These are phyloP conservation scores for Strobilomyces echinocephalus DNA, from an alignment of 768 basidiomycete genomes.

Conservation along the genomic window DNA sequence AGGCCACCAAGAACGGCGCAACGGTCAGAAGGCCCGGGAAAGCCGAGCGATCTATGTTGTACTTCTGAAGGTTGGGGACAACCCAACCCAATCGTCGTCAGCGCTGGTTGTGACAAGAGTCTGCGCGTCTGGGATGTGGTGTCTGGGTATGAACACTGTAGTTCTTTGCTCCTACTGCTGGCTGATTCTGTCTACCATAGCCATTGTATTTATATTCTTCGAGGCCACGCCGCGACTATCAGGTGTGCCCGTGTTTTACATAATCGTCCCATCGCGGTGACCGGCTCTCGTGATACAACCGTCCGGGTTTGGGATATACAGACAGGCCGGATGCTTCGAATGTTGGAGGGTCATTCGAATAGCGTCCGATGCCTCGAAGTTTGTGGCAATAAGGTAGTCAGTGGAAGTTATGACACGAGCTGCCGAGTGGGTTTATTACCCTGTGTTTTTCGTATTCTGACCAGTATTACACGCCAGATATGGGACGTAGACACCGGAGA, in stretches of 20 bases:
- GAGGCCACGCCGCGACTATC: slow-evolving; percentile 86
- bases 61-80: slow-evolving; percentile 89
- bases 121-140: slow-evolving; percentile 90
- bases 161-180: background rate
- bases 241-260: slow-evolving; percentile 87
- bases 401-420: slow-evolving; percentile 90
- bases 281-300: slow-evolving; percentile 83
- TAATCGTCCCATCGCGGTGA: slow-evolving; percentile 82
- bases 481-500: slow-evolving; percentile 90
- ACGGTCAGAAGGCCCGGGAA: slow-evolving; percentile 21
- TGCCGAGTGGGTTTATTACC: slow-evolving; percentile 55
- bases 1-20: slow-evolving; percentile 20
- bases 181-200: slow-evolving; percentile 24
- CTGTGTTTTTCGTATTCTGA: background rate
- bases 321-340: slow-evolving; percentile 58
- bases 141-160: slow-evolving; percentile 56
- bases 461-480: slow-evolving; percentile 41
- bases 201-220: slow-evolving; percentile 71
- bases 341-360: slow-evolving; percentile 70
- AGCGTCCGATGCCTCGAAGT: slow-evolving; percentile 90
- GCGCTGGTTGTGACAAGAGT: slow-evolving; percentile 88
- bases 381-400: slow-evolving; percentile 76
- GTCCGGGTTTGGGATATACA: slow-evolving; percentile 93
- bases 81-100: slow-evolving; percentile 75
- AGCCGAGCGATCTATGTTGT: slow-evolving; percentile 52